Base-by-base conservation (phyloP, 805 yeast genomes). In the Komagataella kurtzmanii region DNA sequence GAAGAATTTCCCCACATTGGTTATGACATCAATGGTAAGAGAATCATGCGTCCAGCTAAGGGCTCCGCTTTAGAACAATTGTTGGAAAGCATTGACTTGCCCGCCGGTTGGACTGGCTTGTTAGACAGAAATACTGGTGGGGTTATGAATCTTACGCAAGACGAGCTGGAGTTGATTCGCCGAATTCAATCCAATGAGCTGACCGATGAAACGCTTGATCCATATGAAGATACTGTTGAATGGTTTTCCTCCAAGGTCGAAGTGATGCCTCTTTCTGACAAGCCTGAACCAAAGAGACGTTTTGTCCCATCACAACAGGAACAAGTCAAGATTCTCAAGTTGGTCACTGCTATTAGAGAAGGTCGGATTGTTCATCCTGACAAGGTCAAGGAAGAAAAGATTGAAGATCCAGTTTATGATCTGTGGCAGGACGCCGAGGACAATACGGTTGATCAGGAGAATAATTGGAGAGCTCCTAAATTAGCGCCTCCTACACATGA, bases 41-140 rank as follows among this genome's bases (percentile, higher is more conserved):
- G 99, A 63, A 90, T 93, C 63, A 91, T 93, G 98, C 81, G 99
- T 66, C 99, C 99, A 10, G 99, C 98, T 7, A 85, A 88, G 61
- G 96, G 97, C 12, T 81, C 95, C 53, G 99, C 98, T 1, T 75
- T 93, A 57, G 98, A 93, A 62, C 85, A 84, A 61, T 75, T 93
- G 55, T 71, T 93, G 57, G 99, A 91, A 62, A 74, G 82, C 30
- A 93, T 93, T 54, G 99, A 93, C 55, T 73, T 93, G 56, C 99
- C 99, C 12, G 95, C 88, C 68, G 99, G 99, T 23, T 93, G 98
- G 98, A 93, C 99, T 14, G 99, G 99, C 48, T 74, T 93, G 55
- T 70, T 91, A 55, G 98, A 93, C 67, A 85, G 87, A 61, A 77
- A 82, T 61, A 88, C 98, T 6, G 99, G 99, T 55, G 66, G 81